phyloP scores from a whole-genome alignment of 495 filamentous ascomycete species.

The Penicillium bialowiezense region DNA sequence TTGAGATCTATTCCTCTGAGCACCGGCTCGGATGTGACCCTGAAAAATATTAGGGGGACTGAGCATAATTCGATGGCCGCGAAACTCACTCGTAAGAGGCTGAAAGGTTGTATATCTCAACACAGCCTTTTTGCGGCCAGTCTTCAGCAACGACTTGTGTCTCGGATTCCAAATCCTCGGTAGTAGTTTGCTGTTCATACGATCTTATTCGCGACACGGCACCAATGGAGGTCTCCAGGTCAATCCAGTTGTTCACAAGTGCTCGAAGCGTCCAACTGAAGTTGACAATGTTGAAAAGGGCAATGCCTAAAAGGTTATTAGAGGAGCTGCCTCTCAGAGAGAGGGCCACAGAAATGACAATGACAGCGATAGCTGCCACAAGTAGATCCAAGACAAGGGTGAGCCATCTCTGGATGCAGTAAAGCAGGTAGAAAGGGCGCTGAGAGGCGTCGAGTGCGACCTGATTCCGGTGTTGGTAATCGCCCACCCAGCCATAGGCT shows the following conservation, averaged over 20 bases:
- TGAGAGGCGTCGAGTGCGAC: conserved; percentile 55
- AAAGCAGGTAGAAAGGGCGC: conserved; percentile 53
- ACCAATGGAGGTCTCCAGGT: conserved; percentile 30
- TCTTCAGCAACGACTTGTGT: conserved; percentile 8
- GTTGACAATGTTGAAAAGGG: conserved; percentile 30
- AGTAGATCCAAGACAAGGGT: conserved; percentile 61
- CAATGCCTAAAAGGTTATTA: conserved; percentile 25
- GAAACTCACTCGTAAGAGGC: conserved; percentile 26
- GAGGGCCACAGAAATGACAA: conserved; percentile 39
- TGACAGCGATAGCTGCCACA: conserved; percentile 53
- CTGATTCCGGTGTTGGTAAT: conserved; percentile 59
- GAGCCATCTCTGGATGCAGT: conserved; percentile 71
- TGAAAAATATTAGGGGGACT: conserved; percentile 5
- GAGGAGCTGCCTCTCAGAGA: conserved; percentile 16
- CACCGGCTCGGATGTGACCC: conserved; percentile 9
- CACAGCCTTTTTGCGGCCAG: conserved; percentile 20
- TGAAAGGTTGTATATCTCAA: conserved; percentile 18
- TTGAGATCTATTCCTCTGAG: conserved; percentile 12
- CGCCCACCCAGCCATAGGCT: conserved; percentile 60
- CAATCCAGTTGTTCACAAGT: conserved; percentile 24
- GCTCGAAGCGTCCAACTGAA: conserved; percentile 24
- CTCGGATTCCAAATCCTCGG: conserved; percentile 20
- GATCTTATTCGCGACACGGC: conserved; percentile 26
- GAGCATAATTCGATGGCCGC: neutral
- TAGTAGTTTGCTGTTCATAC: conserved; percentile 13